Base-by-base conservation (phyloP, 2,329 filamentous ascomycete species). In the Exserohilum rostratum region DNA sequence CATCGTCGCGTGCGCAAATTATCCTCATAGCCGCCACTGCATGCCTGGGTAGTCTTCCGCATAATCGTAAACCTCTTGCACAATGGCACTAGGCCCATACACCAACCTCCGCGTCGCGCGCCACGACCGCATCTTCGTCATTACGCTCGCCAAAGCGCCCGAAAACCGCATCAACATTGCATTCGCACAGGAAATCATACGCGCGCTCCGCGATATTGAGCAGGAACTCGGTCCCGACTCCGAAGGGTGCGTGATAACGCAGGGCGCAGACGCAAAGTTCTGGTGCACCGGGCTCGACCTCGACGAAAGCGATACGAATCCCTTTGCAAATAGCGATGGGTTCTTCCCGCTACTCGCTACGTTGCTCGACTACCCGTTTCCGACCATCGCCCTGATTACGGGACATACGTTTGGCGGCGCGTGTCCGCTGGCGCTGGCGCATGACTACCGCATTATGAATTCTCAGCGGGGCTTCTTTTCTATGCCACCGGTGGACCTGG, bases 331-430 rank as follows among this genome's bases (percentile, higher is more conserved):
- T 34, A 78, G 78, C 13, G 85, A 82, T 62, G 79, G 77, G 22
- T 88, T 86, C 50, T 82, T 81, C 10, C 85, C 85, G 67, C 69
- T 81, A 3, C 69, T 82, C 12, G 77, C 79, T 22, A 80, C 79
- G 1, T 62, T 76, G 73, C 68, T 83, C 62, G 79, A 82, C 66
- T 81, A 80, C 48, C 78, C 78, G 0, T 80, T 72, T 53, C 80
- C 80, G 5, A 82, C 80, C 1, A 76, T 82, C 25, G 79, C 79
- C 3, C 68, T 81, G 0, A 54, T 82, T 3, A 82, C 79, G 1
- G 79, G 79, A 3, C 79, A 82, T 57, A 80, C 78, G 1, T 82
- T 82, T 35, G 80, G 79, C 31, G 80, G 79, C 5, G 79, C 75
- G 4, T 80, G 78, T 51, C 79, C 79, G 9, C 75, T 82, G 35